These are phyloP conservation scores for Metschnikowia kofuensis DNA, from an alignment of 805 yeast species.

Conservation along the genomic window DNA sequence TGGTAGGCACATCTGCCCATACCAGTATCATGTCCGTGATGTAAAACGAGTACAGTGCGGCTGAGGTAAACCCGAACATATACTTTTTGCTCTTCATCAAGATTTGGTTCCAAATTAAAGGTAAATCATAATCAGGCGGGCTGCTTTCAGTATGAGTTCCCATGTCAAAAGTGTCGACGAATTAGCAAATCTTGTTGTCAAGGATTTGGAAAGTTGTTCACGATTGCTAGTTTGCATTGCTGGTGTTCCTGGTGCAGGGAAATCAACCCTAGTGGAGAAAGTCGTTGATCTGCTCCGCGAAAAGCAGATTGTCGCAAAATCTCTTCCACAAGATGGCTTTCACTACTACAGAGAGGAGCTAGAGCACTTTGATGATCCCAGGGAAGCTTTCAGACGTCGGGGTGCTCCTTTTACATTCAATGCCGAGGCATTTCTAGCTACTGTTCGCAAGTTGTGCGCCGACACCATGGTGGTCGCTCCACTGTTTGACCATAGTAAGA, in stretches of 20 bases:
- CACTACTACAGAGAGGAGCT: constrained; percentile 34
- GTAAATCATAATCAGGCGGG: constrained; percentile 4
- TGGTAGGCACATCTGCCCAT: constrained; percentile 25
- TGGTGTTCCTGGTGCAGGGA: constrained; percentile 87
- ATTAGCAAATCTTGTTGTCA: constrained; percentile 8
- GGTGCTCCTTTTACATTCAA: constrained; percentile 91
- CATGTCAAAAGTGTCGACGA: constrained; percentile 10
- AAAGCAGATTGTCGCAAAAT: constrained; percentile 15
- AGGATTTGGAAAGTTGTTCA: constrained; percentile 4
- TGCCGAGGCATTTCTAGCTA: constrained; percentile 34
- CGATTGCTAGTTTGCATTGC: constrained; percentile 57
- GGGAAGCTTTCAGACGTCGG: constrained; percentile 57
- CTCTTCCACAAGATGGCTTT: constrained; percentile 41
- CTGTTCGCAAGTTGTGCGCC: constrained; percentile 19
- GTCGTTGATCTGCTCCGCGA: constrained; percentile 37
- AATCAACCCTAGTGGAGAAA: constrained; percentile 58
- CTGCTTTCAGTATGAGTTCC: constrained; percentile 7
- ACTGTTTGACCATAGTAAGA: constrained; percentile 69
- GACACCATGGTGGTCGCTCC: constrained; percentile 50
- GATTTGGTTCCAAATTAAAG: constrained; percentile 10
- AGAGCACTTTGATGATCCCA: constrained; percentile 48
- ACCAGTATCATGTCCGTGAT: constrained; percentile 26
- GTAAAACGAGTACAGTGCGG: constrained; percentile 23
- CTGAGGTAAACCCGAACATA: constrained; percentile 11
- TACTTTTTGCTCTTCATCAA: constrained; percentile 5